These are phyloP conservation scores for Penicillium steckii DNA, from an alignment of 495 filamentous ascomycete species.

Conservation along the genomic window DNA sequence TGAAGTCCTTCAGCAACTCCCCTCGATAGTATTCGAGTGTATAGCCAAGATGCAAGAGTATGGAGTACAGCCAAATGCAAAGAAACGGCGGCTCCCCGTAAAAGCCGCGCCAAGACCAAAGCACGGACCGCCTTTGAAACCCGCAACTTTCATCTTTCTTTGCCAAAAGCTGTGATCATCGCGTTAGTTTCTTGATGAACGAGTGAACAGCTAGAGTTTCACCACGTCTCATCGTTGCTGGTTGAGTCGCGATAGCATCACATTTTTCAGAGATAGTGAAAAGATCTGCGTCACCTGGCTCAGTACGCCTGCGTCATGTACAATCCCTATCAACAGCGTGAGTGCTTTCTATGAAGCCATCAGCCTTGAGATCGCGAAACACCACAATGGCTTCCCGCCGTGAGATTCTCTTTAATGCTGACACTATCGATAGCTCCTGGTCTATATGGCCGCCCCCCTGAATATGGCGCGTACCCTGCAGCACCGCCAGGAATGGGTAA, in stretches of 20 bases:
- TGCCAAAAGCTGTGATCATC: neutral
- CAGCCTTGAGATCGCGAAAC: neutral
- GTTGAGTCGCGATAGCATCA: neutral
- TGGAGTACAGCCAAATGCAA: neutral
- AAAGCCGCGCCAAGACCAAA: conserved; percentile 11
- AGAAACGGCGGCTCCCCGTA: neutral
- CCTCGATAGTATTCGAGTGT: neutral
- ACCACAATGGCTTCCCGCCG: conserved; percentile 7
- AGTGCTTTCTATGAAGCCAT: conserved; percentile 18
- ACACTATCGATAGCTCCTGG: conserved; percentile 37
- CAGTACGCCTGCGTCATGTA: conserved; percentile 56
- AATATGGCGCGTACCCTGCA: conserved; percentile 70
- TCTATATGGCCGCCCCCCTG: conserved; percentile 69
- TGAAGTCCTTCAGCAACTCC: neutral
- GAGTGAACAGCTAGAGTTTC: neutral
- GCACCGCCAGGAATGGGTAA: conserved; percentile 86
- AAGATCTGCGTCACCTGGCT: neutral
- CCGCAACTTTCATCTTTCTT: conserved; percentile 1
- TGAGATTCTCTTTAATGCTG: neutral
- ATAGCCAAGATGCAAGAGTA: neutral
- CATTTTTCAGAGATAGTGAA: neutral
- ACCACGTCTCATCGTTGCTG: neutral
- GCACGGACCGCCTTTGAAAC: conserved; percentile 17
- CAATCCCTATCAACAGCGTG: conserved; percentile 73
- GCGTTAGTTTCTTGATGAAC: neutral